Conservation (phyloP, 768 basidiomycete species). For the Clitopilus passeckerianus region DNA sequence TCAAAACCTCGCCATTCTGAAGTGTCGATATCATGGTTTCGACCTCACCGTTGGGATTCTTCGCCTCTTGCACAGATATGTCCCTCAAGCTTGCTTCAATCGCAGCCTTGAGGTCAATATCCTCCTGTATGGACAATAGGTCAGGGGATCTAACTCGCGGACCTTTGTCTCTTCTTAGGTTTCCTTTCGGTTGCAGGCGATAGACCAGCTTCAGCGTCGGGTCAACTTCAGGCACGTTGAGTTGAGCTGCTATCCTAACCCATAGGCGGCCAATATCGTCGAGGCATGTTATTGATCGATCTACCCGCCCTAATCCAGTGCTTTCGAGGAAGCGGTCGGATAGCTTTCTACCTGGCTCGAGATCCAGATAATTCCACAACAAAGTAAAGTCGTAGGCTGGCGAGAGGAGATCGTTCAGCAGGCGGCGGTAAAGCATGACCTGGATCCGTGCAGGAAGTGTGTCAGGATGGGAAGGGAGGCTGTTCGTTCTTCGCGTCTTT, state of each 20-base stretch:
- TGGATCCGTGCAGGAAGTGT: constrained; percentile 58
- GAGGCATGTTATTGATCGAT: constrained; percentile 25
- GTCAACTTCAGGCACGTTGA: constrained; percentile 30
- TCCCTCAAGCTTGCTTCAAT: constrained; percentile 41
- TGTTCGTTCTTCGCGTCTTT: constrained; percentile 54
- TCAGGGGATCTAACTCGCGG: constrained; percentile 2
- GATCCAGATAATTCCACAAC: constrained; percentile 44
- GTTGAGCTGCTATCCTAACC: constrained; percentile 19
- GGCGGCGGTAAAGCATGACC: constrained; percentile 72
- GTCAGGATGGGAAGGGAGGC: constrained; percentile 55
- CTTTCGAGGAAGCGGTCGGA: constrained; percentile 46
- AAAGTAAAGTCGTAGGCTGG: constrained; percentile 44
- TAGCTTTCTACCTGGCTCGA: constrained; percentile 40
- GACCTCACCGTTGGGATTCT: neutral
- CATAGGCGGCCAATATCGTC: constrained; percentile 30
- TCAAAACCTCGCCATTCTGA: neutral
- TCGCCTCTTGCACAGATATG: constrained; percentile 2
- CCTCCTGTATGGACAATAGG: constrained; percentile 22
- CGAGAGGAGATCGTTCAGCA: constrained; percentile 50
- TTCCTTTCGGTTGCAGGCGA: constrained; percentile 28
- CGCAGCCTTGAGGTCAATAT: constrained; percentile 37
- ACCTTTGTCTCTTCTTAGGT: constrained; percentile 1
- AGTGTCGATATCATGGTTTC: neutral
- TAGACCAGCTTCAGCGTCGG: constrained; percentile 45
- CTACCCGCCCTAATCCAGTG: constrained; percentile 23